Conservation (phyloP, 2,329 filamentous ascomycete genomes). For the Aspergillus sp. region DNA sequence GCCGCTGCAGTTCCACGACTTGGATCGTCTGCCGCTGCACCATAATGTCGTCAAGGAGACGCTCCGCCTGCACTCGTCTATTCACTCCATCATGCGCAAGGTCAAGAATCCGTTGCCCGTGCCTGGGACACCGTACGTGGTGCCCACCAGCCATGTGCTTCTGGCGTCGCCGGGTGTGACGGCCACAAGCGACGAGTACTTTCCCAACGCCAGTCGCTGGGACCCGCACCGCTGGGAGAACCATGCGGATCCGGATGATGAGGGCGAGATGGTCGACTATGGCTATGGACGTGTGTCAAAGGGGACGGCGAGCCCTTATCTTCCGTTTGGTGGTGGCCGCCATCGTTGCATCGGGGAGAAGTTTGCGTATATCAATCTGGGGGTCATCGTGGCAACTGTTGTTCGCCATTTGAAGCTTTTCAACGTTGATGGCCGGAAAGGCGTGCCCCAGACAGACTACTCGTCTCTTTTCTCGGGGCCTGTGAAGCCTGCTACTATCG, state of each 20-base stretch:
- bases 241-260: constrained; percentile 34
- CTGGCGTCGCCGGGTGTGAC: constrained; percentile 77
- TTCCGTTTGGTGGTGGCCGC: constrained; percentile 70
- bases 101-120: constrained; percentile 66
- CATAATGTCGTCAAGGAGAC: constrained; percentile 69
- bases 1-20: constrained; percentile 57
- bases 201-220: constrained; percentile 58
- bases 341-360: constrained; percentile 75
- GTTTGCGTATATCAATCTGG: constrained; percentile 69
- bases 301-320: constrained; percentile 60
- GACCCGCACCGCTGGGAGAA: constrained; percentile 62
- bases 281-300: constrained; percentile 61
- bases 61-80: constrained; percentile 66
- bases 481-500: constrained; percentile 16
- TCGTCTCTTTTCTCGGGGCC: constrained; percentile 30
- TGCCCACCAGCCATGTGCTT: constrained; percentile 74
- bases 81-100: constrained; percentile 70
- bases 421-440: constrained; percentile 54
- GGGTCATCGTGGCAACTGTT: constrained; percentile 61
- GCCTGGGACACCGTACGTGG: constrained; percentile 58
- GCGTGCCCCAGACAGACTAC: constrained; percentile 65
- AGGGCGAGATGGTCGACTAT: constrained; percentile 59
- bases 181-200: constrained; percentile 56
- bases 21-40: constrained; percentile 61
- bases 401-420: constrained; percentile 60